These are phyloP conservation scores for Vaccinium macrocarpon DNA, from an alignment of 148 eudicot genomes.

Conservation along the genomic window DNA sequence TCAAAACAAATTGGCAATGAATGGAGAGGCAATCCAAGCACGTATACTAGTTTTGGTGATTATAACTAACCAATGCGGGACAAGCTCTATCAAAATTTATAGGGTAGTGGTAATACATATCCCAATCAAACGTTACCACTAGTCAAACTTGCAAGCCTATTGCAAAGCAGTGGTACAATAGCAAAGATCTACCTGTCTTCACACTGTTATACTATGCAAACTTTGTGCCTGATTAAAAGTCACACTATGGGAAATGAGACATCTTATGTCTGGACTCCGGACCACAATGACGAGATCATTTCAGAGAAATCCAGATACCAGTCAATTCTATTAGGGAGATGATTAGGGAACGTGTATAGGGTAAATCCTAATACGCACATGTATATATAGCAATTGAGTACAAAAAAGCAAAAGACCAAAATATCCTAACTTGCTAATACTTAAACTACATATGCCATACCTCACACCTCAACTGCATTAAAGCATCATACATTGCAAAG, in stretches of 20 bases:
- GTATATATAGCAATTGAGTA: not conserved
- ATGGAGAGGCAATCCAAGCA: no score
- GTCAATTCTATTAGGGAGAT: not conserved
- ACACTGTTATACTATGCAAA: not conserved
- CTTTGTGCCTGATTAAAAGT: not conserved
- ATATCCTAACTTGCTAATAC: not conserved
- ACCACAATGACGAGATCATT: not conserved
- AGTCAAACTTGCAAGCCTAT: not conserved
- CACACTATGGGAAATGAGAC: not conserved
- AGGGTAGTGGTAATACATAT: not conserved
- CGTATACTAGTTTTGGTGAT: no score
- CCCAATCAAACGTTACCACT: not conserved
- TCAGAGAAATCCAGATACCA: not conserved
- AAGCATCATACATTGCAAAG: slow-evolving; percentile 90
- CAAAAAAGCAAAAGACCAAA: not conserved
- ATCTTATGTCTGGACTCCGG: not conserved
- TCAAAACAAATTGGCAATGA: no score
- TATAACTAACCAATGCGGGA: no score
- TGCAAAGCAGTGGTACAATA: not conserved
- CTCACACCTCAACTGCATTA: slow-evolving; percentile 81
- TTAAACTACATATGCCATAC: slow-evolving; percentile 28
- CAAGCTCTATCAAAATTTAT: no score
- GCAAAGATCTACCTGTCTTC: not conserved
- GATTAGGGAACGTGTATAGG: not conserved
- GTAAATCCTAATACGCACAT: not conserved